phyloP scores from a whole-genome alignment of 345 rosid genomes.

The Pugionium dolabratum region DNA sequence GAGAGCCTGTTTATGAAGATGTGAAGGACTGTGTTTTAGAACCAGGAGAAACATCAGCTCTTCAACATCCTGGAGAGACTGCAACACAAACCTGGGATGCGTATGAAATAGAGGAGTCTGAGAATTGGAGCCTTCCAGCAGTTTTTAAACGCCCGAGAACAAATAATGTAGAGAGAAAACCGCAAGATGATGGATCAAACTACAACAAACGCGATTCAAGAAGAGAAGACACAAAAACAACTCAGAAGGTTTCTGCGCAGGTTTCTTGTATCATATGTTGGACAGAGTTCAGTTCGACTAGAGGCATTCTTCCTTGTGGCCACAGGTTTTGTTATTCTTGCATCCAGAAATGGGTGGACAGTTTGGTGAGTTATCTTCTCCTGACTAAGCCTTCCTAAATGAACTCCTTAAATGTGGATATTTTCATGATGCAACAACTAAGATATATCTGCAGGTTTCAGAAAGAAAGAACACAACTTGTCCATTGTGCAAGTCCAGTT shows the following conservation, averaged over 20 bases:
- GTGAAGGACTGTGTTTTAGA: slow-evolving; percentile 29
- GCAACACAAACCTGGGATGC: slow-evolving; percentile 31
- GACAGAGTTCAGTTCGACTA: slow-evolving; percentile 83
- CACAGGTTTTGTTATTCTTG: slow-evolving; percentile 95
- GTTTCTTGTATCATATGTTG: slow-evolving; percentile 90
- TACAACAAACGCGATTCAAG: slow-evolving; percentile 31
- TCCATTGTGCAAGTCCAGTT: slow-evolving; percentile 82
- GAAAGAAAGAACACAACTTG: slow-evolving; percentile 64
- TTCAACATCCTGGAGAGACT: slow-evolving; percentile 22
- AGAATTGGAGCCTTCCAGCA: slow-evolving; percentile 34
- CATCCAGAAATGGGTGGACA: slow-evolving; percentile 81
- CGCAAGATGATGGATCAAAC: slow-evolving; percentile 32
- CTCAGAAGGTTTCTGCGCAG: slow-evolving; percentile 45
- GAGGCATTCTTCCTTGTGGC: slow-evolving; percentile 89
- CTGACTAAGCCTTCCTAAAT: neutral
- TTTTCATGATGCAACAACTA: slow-evolving; percentile 11
- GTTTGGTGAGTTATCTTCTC: slow-evolving; percentile 52
- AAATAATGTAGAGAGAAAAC: neutral
- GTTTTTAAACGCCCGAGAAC: slow-evolving; percentile 39
- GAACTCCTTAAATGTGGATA: slow-evolving; percentile 25
- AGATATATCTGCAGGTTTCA: slow-evolving; percentile 48
- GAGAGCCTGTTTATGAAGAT: slow-evolving; percentile 27
- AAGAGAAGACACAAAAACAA: slow-evolving; percentile 32
- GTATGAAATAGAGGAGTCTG: slow-evolving; percentile 49
- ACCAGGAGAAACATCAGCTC: slow-evolving; percentile 48